Evolutionary conservation across 352 stramenopile genomes (phyloP), one percentile per base, ranked within the genome.

Genomic region (Phytophthora idaei): DNA sequence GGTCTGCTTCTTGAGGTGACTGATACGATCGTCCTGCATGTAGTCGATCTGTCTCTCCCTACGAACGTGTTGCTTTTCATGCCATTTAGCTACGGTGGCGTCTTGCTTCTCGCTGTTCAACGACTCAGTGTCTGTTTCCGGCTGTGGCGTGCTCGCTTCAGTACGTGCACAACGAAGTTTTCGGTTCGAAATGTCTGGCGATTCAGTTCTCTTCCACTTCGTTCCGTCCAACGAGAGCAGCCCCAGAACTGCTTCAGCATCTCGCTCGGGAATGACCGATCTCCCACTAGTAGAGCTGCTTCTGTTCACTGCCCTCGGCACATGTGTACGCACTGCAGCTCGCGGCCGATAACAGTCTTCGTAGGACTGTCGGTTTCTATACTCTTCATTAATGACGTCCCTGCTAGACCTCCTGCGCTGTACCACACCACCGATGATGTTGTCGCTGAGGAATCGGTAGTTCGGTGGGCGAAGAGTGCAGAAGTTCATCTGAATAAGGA

Each of bases 121-220:
- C 11, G 59, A 66, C 9, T 66, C 59, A 1, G 59, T 66, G 59
- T 66, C 59, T 12, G 59, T 66, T 44, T 66, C 59, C 21, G 29
- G 15, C 36, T 64, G 57, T 14, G 15, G 27, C 10, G 25, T 36
- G 28, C 4, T 47, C 10, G 59, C 14, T 46, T 66, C 49, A 27
- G 37, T 2, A 36, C 12, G 32, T 50, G 42, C 49, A 27, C 15
- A 2, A 0, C 7, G 56, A 36, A 15, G 12, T 31, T 62, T 66
- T 51, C 21, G 39, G 14, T n/a, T 52, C 4, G 17, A 15, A 48
- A 42, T 34, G 17, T 2, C 31, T 25, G 59, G 49, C 4, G 49
- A 49, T 1, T 53, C 12, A 5, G 12, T 45, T 15, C 61, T 51
- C 46, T 63, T 56, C 28, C 61, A 39, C 52, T 63, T 63, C 5